Percentiles rank a stretch among this genome's conserved stretches.
Evolutionary conservation across 1,284 basidiomycete genomes (phyloP).

Genomic region (Leccinum solheimii): DNA sequence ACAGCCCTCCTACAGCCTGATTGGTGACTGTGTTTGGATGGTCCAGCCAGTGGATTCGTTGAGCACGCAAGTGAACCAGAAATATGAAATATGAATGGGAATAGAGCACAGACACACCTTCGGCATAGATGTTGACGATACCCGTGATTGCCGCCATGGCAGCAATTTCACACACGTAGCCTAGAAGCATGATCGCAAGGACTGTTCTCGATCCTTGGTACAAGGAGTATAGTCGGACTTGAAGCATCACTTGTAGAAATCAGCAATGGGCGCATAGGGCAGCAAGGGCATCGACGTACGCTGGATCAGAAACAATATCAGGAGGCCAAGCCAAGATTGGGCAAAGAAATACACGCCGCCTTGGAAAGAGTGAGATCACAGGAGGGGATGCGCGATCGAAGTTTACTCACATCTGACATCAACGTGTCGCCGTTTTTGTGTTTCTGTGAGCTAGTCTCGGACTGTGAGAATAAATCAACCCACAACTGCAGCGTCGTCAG

Average conservation of each 20-base stretch:
- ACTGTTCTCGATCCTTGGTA: neutral
- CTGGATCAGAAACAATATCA: neutral
- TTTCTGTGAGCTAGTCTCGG: neutral
- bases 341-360: neutral
- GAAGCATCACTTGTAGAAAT: neutral
- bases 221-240: slow-evolving; percentile 1
- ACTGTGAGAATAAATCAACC: neutral
- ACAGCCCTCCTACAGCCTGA: neutral
- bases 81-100: too few relatives aligned
- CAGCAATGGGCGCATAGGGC: neutral
- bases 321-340: neutral
- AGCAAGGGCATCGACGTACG: neutral
- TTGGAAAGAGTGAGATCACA: neutral
- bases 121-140: neutral
- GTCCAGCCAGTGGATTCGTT: neutral
- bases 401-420: neutral
- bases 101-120: neutral
- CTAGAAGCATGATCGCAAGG: neutral
- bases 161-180: neutral
- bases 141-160: neutral
- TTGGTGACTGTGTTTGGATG: neutral
- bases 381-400: neutral
- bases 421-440: neutral
- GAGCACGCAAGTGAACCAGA: neutral
- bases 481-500: neutral